These are phyloP conservation scores for Hymenoscyphus scutula DNA, from an alignment of 2,329 filamentous ascomycete species.

Conservation along the genomic window DNA sequence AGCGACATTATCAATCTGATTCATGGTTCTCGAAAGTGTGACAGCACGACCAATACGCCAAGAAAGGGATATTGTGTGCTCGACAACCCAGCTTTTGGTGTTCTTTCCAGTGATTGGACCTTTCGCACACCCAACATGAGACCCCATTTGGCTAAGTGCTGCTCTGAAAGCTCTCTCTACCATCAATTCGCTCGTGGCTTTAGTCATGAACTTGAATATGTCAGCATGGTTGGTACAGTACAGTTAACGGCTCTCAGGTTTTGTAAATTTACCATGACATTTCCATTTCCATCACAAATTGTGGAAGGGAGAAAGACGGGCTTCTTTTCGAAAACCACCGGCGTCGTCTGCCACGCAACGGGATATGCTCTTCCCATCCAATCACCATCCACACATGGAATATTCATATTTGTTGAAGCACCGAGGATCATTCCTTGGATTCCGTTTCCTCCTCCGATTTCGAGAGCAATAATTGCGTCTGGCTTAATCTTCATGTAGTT, in stretches of 20 bases:
- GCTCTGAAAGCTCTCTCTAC: constrained; percentile 44
- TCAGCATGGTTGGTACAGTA: too few species aligned
- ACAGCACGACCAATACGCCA: constrained; percentile 51
- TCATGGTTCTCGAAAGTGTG: not conserved
- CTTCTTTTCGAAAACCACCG: constrained; percentile 48
- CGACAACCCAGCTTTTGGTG: constrained; percentile 39
- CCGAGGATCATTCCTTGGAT: constrained; percentile 35
- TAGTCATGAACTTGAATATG: constrained; percentile 42
- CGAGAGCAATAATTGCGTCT: constrained; percentile 41
- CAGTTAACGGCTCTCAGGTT: too few species aligned
- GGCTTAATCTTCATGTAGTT: constrained; percentile 42
- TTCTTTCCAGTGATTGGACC: constrained; percentile 40
- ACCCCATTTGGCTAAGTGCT: constrained; percentile 43
- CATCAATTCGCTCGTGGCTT: constrained; percentile 44
- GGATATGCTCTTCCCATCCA: constrained; percentile 44
- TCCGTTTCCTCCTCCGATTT: constrained; percentile 45
- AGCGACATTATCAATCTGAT: constrained; percentile 42
- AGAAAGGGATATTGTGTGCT: constrained; percentile 44
- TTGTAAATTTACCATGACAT: constrained; percentile 40
- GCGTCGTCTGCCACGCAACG: constrained; percentile 41
- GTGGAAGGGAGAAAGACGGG: constrained; percentile 47
- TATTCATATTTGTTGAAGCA: constrained; percentile 35
- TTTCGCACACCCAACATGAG: constrained; percentile 41
- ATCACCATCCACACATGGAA: constrained; percentile 44
- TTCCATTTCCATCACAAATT: constrained; percentile 53